Evolutionary conservation across 371 early-diverging fungal genomes (phyloP).

Genomic region (Lichtheimia ornata): DNA sequence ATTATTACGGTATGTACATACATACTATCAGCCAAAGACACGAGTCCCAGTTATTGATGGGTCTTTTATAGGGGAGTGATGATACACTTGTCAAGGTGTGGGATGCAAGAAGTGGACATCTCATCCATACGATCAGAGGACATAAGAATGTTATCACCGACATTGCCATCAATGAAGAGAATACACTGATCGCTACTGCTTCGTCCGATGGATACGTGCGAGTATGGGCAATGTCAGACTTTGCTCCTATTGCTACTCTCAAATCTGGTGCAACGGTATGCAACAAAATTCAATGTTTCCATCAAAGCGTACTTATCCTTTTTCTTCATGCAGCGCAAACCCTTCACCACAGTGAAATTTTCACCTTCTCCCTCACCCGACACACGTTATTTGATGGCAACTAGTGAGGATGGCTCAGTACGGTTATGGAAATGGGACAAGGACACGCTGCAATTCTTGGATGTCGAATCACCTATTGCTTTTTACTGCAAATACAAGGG

Average conservation of each 20-base stretch:
- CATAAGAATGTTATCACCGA: constrained; percentile 82
- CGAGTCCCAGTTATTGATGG: not conserved
- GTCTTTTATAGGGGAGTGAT: constrained; percentile 65
- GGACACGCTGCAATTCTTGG: constrained; percentile 53
- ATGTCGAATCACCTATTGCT: constrained; percentile 58
- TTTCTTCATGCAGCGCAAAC: constrained; percentile 43
- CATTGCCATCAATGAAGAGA: constrained; percentile 78
- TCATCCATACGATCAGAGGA: constrained; percentile 82
- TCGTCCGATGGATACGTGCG: constrained; percentile 80
- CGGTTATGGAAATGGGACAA: constrained; percentile 79
- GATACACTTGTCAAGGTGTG: constrained; percentile 88
- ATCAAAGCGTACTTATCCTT: not conserved
- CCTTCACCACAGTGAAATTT: constrained; percentile 75
- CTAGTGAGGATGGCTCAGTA: constrained; percentile 74
- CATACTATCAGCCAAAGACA: too few species aligned
- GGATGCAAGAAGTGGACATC: constrained; percentile 80
- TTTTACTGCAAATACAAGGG: constrained; percentile 65
- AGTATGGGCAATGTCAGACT: constrained; percentile 80
- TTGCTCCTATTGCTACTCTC: constrained; percentile 69
- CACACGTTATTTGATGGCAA: constrained; percentile 75
- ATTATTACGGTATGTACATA: constrained; percentile 62
- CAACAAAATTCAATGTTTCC: not conserved
- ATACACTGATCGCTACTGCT: constrained; percentile 84
- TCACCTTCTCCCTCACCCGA: constrained; percentile 81
- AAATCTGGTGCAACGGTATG: constrained; percentile 19